These are phyloP conservation scores for Fraxinus albicans DNA, from an alignment of 305 asterid genomes.

Conservation along the genomic window DNA sequence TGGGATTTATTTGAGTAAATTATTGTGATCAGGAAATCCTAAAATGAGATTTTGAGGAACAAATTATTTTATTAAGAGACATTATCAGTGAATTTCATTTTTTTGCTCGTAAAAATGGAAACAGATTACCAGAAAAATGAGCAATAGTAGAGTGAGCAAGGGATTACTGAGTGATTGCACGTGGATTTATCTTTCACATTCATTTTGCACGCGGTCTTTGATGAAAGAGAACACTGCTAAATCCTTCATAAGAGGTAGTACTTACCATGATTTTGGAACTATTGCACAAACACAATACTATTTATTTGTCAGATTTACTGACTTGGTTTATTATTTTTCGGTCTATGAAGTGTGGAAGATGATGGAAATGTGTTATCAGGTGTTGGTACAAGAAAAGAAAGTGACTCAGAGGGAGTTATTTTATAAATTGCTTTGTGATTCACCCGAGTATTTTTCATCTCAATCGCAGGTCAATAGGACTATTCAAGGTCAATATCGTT, in stretches of 20 bases:
- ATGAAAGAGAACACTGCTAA: constrained; percentile 64
- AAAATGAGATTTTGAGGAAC: neutral
- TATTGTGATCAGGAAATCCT: neutral
- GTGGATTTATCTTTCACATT: constrained; percentile 66
- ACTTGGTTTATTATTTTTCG: neutral
- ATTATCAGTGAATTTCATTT: neutral
- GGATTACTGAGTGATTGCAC: constrained; percentile 67
- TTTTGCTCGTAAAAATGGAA: constrained; percentile 14
- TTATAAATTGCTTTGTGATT: constrained; percentile 76
- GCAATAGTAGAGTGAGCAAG: constrained; percentile 67
- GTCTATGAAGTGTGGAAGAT: constrained; percentile 79
- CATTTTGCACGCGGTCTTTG: constrained; percentile 71
- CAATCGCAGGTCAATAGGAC: constrained; percentile 78
- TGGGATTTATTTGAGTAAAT: neutral
- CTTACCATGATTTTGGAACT: constrained; percentile 8
- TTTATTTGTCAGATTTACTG: neutral
- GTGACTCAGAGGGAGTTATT: constrained; percentile 91
- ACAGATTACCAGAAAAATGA: constrained; percentile 67
- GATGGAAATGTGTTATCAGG: constrained; percentile 85
- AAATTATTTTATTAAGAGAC: neutral
- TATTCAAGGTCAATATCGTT: constrained; percentile 60
- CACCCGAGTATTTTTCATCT: constrained; percentile 70
- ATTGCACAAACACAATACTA: neutral
- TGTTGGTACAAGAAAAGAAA: constrained; percentile 68
- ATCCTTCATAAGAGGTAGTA: constrained; percentile 74